Evolutionary conservation across 2,329 filamentous ascomycete genomes (phyloP), one percentile per base, ranked within the genome.

Genomic region (Phaeophleospora eucalypticola): DNA sequence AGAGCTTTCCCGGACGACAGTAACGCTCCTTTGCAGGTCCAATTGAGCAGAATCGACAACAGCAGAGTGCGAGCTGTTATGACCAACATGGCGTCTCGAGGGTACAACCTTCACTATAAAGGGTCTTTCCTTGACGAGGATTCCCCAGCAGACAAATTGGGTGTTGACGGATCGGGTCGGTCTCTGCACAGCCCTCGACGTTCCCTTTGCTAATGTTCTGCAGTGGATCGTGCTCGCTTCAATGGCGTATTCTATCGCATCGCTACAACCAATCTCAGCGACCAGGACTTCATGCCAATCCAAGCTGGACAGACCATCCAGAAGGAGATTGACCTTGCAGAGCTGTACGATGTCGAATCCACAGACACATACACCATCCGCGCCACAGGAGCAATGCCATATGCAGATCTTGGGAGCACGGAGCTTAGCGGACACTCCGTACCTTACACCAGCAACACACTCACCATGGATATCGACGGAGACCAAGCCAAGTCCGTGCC

Each of bases 381-480:
- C 44, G 73, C 80, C 4, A 67, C 68, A 3, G 83, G 83, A 4
- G 70, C 73, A 9, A 71, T 86, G 36, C 76, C 79, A 7, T 77
- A 76, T 45, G 78, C 81, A 21, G 69, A 72, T 17, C 68, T 68
- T 36, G 70, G 74, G 58, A 74, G 71, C 16, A 80, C 72, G 38
- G 67, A 74, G 34, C 72, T 86, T 29, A 65, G 74, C 10, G 80
- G 77, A 37, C 50, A 58, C 9, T 74, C 73, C 41, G 63, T 84
- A 2, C 63, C 74, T 9, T 86, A 77, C 67, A 67, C 72, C 43
- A 81, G 78, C 60, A 85, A 86, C 67, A 70, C 72, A 14, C 65
- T 86, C 39, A 72, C 71, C 42, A 70, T 83, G 50, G 65, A 72
- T 4, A 71, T 87, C 35, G 75, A 86, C 52, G 81, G 77, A 14